Evolutionary conservation across 768 basidiomycete genomes (phyloP), one percentile per base, ranked within the genome.

Genomic region (Exsudoporus frostii): DNA sequence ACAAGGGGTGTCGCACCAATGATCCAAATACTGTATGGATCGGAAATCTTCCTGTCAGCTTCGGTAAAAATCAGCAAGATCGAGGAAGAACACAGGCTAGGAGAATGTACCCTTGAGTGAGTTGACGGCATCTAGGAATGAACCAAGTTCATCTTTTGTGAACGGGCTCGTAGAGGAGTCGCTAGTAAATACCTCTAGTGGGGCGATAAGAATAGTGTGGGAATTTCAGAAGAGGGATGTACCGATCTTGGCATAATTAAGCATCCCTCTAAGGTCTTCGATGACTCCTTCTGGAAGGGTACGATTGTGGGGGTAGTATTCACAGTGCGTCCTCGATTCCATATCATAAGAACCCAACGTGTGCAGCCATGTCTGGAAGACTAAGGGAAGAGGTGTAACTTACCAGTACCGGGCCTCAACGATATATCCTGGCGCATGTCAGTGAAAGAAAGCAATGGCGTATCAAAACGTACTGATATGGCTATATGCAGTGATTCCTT

Each of bases 151-250:
- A 8, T 0, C 29, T 30, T 30, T 10, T 11, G 29, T 30, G 29
- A 30, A 30, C 29, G 58, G 58, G 33, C 58, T 50, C 17, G 59
- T 46, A 5, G 59, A 60, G 6, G 54, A 61, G 43, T 61, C 36
- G 15, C 50, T 34, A 17, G 58, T 59, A 29, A 59, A 44, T 24
- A 51, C 45, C 20, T 59, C 58, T 59, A n/a, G 19, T 7, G 5
- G 38, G 24, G 29, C 0, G 11, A 48, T 50, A 3, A 41, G 24
- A 41, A 25, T 4, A 5, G 24, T 41, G 15, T 9, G 5, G 3
- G 4, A 8, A 17, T 20, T 25, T 25, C 40, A 10, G 4, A 24
- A 24, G 17, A 9, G 15, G 15, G 24, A 17, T 25, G 3, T 34
- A 34, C 29, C 29, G 29, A 10, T 30, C 29, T 30, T 30, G 1